phyloP scores from a whole-genome alignment of 2,329 filamentous ascomycete genomes.

The Neocucurbitaria cava region DNA sequence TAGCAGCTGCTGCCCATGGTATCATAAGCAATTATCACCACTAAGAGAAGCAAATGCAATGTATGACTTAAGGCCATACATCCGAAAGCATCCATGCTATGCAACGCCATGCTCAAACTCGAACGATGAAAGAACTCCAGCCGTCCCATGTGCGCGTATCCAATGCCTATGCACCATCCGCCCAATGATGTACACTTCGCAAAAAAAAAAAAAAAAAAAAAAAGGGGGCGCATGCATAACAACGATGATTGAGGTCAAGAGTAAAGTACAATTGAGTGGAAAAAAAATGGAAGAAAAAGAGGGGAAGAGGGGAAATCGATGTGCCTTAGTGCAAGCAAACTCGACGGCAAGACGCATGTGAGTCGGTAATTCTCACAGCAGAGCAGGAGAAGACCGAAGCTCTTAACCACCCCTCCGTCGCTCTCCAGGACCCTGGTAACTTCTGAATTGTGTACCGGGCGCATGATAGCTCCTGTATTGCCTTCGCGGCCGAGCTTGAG shows the following conservation, averaged over 20 bases:
- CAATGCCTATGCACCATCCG: neutral
- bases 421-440: conserved; percentile 40
- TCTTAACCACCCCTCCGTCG: conserved; percentile 31
- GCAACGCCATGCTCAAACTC: conserved; percentile 28
- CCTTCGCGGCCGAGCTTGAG: conserved; percentile 34
- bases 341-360: neutral
- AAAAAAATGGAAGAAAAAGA: neutral
- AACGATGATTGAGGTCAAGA: neutral
- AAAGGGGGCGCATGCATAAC: no score
- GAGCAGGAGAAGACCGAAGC: neutral
- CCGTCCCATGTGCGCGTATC: neutral
- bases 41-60: neutral
- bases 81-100: conserved; percentile 12
- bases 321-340: neutral
- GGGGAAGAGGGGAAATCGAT: neutral
- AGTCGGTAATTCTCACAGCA: neutral
- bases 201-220: neutral
- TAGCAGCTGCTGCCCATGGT: conserved; percentile 5
- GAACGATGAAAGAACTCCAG: neutral
- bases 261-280: neutral
- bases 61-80: neutral
- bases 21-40: conserved; percentile 5
- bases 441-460: conserved; percentile 43
- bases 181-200: neutral
- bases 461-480: conserved; percentile 43